phyloP scores from a whole-genome alignment of 768 basidiomycete species.

The Russula sp. region DNA sequence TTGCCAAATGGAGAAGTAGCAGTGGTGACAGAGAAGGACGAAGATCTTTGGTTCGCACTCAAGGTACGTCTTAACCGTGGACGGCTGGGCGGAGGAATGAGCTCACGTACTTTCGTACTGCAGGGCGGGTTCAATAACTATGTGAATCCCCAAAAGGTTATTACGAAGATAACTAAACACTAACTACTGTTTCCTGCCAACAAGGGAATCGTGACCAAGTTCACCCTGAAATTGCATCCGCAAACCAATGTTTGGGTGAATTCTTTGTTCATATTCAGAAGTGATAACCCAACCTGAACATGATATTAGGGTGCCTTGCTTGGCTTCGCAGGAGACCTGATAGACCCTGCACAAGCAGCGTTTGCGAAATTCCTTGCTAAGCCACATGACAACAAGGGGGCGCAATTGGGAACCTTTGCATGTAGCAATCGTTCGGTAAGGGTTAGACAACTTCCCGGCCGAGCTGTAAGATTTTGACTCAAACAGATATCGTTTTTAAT shows the following conservation, averaged over 20 bases:
- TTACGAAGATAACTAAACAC: not conserved
- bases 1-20: slow-evolving; percentile 26
- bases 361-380: not conserved
- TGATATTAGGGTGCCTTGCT: not conserved
- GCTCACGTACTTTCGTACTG: not conserved
- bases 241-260: slow-evolving; percentile 13
- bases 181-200: not conserved
- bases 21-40: slow-evolving; percentile 2
- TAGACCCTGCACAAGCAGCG: not conserved
- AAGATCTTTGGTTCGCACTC: slow-evolving; percentile 18
- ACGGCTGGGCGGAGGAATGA: no score
- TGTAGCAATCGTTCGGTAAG: slow-evolving; percentile 1
- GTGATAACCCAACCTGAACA: not conserved
- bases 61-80: not conserved
- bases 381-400: not conserved
- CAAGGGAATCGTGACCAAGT: slow-evolving; percentile 16
- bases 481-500: not conserved
- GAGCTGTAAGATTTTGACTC: no score
- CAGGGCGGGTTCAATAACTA: slow-evolving; percentile 17
- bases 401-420: not conserved
- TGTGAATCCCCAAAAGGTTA: not conserved
- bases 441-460: not conserved
- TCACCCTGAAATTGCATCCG: slow-evolving; percentile 7
- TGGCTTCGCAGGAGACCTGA: not conserved
- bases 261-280: not conserved